Evolutionary conservation across 441 rosid species (phyloP).

Genomic region (Breynia disticha): DNA sequence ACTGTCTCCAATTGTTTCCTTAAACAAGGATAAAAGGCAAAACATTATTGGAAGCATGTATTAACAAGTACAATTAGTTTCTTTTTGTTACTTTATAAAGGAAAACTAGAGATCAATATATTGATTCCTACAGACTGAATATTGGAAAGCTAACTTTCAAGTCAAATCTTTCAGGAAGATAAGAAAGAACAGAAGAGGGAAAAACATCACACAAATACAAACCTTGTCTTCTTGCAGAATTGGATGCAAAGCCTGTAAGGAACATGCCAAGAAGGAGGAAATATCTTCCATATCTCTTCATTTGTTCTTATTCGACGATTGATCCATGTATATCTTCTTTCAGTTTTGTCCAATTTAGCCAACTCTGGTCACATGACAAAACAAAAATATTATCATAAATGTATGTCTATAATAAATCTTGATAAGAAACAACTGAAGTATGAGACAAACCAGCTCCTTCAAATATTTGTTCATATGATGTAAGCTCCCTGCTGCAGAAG

Average conservation of each 20-base stretch:
- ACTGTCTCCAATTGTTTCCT: slow-evolving; percentile 93
- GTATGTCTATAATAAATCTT: background rate
- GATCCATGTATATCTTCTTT: slow-evolving; percentile 97
- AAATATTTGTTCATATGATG: slow-evolving; percentile 95
- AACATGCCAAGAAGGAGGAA: slow-evolving; percentile 95
- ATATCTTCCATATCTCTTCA: slow-evolving; percentile 95
- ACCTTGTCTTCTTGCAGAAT: slow-evolving; percentile 97
- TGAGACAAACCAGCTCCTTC: slow-evolving; percentile 94
- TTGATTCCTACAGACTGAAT: too few relatives aligned
- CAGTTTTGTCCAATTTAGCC: slow-evolving; percentile 97
- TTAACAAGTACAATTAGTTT: background rate
- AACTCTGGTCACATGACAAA: slow-evolving; percentile 47
- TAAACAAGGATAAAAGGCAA: slow-evolving; percentile 18
- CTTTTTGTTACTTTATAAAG: too few relatives aligned
- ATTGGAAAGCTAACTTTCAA: too few relatives aligned
- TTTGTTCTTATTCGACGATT: slow-evolving; percentile 95
- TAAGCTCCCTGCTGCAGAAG: slow-evolving; percentile 96
- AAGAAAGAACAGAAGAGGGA: too few relatives aligned
- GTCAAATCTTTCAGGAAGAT: too few relatives aligned
- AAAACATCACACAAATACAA: slow-evolving; percentile 1
- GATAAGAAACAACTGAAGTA: background rate
- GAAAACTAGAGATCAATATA: too few relatives aligned
- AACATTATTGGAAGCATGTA: background rate
- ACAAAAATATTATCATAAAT: slow-evolving; percentile 10
- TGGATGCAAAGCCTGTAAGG: slow-evolving; percentile 91